These are phyloP conservation scores for Cercophora samala DNA, from an alignment of 495 filamentous ascomycete genomes.

Conservation along the genomic window DNA sequence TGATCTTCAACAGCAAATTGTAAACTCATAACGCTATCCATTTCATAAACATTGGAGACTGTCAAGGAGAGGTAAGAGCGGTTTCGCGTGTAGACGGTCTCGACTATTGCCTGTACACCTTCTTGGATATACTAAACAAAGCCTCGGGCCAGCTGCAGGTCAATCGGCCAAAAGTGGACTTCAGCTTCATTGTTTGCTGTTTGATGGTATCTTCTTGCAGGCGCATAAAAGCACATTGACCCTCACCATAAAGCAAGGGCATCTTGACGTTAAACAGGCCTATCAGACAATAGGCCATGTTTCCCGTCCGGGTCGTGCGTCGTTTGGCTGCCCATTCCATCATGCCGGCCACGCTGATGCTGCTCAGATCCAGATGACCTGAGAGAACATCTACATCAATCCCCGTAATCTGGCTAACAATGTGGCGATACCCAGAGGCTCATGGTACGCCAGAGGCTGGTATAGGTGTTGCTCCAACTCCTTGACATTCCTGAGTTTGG, in stretches of 20 bases:
- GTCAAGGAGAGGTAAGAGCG: slow-evolving; percentile 1
- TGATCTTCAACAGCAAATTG: neutral
- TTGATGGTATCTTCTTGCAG: slow-evolving; percentile 9
- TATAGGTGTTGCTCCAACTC: neutral
- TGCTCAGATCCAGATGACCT: neutral
- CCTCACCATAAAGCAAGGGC: slow-evolving; percentile 4
- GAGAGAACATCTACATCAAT: slow-evolving; percentile 3
- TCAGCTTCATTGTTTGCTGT: slow-evolving; percentile 5
- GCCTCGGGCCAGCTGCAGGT: neutral
- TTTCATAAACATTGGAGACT: neutral
- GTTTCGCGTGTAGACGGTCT: neutral
- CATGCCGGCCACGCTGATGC: slow-evolving; percentile 8
- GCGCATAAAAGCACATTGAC: slow-evolving; percentile 1
- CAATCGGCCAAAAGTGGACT: neutral
- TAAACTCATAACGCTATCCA: neutral
- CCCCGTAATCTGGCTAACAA: slow-evolving; percentile 3
- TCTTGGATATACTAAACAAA: neutral
- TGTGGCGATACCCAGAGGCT: neutral
- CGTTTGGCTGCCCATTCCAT: slow-evolving; percentile 7
- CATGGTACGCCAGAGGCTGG: neutral
- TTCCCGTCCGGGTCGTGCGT: slow-evolving; percentile 5
- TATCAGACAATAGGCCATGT: slow-evolving; percentile 13
- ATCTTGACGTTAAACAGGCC: slow-evolving; percentile 12
- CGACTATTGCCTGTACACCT: neutral
- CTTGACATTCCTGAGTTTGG: neutral